Evolutionary conservation across 1,284 basidiomycete species (phyloP).

Genomic region (Pholiota adiposa): DNA sequence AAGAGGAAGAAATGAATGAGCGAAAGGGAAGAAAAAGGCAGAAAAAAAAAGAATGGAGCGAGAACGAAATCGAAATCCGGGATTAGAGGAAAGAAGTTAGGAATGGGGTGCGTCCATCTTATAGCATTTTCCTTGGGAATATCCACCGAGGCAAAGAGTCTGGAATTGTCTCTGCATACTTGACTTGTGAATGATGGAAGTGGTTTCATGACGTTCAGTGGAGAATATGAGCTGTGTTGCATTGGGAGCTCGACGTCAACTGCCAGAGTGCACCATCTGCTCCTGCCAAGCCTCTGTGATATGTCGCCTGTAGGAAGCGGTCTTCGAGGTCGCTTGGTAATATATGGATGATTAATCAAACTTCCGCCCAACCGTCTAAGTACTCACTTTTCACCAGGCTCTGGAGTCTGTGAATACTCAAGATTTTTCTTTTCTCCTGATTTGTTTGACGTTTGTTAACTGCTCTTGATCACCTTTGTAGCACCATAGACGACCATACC

Average conservation of each 20-base stretch:
- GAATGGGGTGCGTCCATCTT: neutral
- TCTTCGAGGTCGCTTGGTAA: neutral
- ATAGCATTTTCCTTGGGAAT: neutral
- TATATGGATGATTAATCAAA: too few species aligned
- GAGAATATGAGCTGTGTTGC: neutral
- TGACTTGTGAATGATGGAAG: neutral
- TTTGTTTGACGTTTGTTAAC: too few species aligned
- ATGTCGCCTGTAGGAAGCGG: neutral
- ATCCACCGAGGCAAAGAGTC: neutral
- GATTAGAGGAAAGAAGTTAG: conserved; percentile 5
- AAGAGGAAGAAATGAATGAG: conserved; percentile 20
- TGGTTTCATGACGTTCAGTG: neutral
- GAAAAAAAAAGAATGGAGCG: conserved; percentile 12
- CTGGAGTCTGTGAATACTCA: too few species aligned
- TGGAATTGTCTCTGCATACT: neutral
- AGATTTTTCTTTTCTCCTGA: too few species aligned
- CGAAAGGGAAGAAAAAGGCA: conserved; percentile 10
- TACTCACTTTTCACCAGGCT: too few species aligned
- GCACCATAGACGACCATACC: too few species aligned
- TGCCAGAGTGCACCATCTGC: conserved; percentile 7
- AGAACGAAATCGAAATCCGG: conserved; percentile 16
- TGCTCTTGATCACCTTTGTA: too few species aligned
- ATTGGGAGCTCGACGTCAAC: neutral
- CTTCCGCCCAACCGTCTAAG: too few species aligned
- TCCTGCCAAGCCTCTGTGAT: conserved; percentile 3